Evolutionary conservation across 768 basidiomycete genomes (phyloP), one percentile per base, ranked within the genome.

Genomic region (Leccinum obscurum): DNA sequence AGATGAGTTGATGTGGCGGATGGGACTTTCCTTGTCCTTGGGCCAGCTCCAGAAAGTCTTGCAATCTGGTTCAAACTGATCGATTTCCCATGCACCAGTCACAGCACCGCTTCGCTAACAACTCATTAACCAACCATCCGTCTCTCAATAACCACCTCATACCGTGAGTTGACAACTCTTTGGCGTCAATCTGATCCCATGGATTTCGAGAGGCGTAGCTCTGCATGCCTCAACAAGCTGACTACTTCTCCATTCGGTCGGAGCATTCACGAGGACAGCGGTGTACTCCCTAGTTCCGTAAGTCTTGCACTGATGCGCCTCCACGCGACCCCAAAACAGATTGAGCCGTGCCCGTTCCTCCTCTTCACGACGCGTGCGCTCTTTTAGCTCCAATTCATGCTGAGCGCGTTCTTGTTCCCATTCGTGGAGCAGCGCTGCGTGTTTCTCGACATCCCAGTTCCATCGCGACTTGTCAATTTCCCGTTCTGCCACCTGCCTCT

Each of bases 41-140:
- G 72, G 72, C 58, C 60, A 61, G 28, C 37, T 55, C 65, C 74
- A 77, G 32, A 62, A 68, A 0, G 75, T 22, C 2, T 50, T 51
- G 50, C 76, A 76, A 17, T 65, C 66, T 1, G 76, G 65, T 58
- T 76, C 74, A 13, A 66, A 58, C 44, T 64, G 66, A 52, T 70
- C 59, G 13, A 72, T 55, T 6, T 56, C 62, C 70, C 70, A 76
- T 35, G 56, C 58, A 9, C 76, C 74, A 8, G 67, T 24, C 6
- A 70, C 62, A 14, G 39, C 51, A 5, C 69, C 59, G 54, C 62
- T 52, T 41, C 68, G 64, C 68, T 69, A 17, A 24, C 28, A 11
- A 44, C 11, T 39, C 8, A 8, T 67, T 34, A 61, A 34, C 54
- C 15, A 26, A 6, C 15, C 2, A 28, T 6, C 6, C 9, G 17